Percentiles rank a stretch among this genome's conserved stretches.
Conservation (phyloP, 2,329 filamentous ascomycete species). For the Sclerotinia minor region DNA sequence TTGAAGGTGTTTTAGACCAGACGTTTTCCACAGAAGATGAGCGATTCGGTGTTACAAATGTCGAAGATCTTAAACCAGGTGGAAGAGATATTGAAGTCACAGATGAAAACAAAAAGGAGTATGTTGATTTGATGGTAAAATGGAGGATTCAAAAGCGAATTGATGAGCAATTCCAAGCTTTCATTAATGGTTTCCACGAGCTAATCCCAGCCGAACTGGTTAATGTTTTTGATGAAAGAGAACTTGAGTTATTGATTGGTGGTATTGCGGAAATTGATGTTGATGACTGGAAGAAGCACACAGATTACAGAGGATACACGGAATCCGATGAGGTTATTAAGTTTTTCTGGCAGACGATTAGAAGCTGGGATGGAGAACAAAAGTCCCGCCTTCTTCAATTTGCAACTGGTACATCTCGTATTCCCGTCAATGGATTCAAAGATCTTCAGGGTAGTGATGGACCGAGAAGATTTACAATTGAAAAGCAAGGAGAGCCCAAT, state of each 20-base stretch:
- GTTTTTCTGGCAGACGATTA: constrained; percentile 98
- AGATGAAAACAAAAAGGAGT: constrained; percentile 98
- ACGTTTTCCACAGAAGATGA: constrained; percentile 98
- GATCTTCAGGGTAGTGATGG: constrained; percentile 97
- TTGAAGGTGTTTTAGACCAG: constrained; percentile 89
- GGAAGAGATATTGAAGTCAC: constrained; percentile 93
- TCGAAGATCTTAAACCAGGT: constrained; percentile 88
- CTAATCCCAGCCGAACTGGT: constrained; percentile 94
- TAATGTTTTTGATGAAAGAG: constrained; percentile 97
- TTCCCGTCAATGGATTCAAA: constrained; percentile 99
- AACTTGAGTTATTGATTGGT: constrained; percentile 92
- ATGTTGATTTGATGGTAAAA: constrained; percentile 96
- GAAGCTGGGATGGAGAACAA: constrained; percentile 96
- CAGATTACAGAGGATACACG: constrained; percentile 97
- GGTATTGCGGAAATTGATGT: constrained; percentile 99
- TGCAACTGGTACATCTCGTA: constrained; percentile 94
- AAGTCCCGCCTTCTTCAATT: constrained; percentile 96
- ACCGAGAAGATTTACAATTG: constrained; percentile 92
- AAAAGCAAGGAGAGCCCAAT: constrained; percentile 88
- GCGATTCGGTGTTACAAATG: constrained; percentile 90
- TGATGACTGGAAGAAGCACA: constrained; percentile 99
- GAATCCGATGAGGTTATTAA: constrained; percentile 96
- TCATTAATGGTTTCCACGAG: constrained; percentile 96
- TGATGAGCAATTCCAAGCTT: constrained; percentile 96
- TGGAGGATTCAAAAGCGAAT: constrained; percentile 99